phyloP scores from a whole-genome alignment of 352 stramenopile genomes.

The Phytophthora citricola region DNA sequence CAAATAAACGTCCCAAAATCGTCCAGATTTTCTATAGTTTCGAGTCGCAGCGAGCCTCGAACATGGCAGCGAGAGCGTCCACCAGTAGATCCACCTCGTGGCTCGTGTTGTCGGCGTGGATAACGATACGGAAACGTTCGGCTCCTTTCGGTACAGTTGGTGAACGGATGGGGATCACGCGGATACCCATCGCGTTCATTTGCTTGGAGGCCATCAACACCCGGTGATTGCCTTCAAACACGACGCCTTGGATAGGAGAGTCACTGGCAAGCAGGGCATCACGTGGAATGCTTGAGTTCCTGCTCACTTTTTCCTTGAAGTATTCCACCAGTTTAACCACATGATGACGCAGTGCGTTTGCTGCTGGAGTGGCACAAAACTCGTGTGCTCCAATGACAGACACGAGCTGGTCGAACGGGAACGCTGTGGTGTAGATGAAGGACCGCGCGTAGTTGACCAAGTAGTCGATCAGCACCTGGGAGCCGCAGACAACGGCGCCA shows the following conservation, averaged over 20 bases:
- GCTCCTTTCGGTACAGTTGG: conserved; percentile 94
- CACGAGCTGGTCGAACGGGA: conserved; percentile 92
- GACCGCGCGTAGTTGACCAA: conserved; percentile 97
- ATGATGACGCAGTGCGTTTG: conserved; percentile 45
- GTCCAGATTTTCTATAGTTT: conserved; percentile 42
- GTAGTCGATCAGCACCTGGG: conserved; percentile 91
- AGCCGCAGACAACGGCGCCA: conserved; percentile 94
- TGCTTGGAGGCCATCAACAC: conserved; percentile 82
- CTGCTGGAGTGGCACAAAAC: conserved; percentile 68
- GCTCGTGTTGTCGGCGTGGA: conserved; percentile 95
- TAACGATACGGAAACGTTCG: conserved; percentile 96
- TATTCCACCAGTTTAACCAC: conserved; percentile 69
- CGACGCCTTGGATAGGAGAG: conserved; percentile 95
- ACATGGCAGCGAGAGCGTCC: conserved; percentile 53
- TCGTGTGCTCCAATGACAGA: conserved; percentile 91
- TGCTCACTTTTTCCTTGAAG: conserved; percentile 76
- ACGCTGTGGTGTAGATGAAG: conserved; percentile 98
- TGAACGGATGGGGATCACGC: conserved; percentile 95
- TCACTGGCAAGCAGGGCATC: conserved; percentile 67
- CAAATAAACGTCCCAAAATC: conserved; percentile 27
- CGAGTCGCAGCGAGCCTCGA: conserved; percentile 33
- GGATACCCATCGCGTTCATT: conserved; percentile 78
- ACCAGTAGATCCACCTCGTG: conserved; percentile 86
- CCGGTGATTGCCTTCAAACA: conserved; percentile 92
- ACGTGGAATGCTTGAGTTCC: conserved; percentile 45